A percentile compares a stretch with the other conserved stretches of the same genome.
These are phyloP conservation scores for Globisporangium uncinulatum DNA, from an alignment of 352 stramenopile species.

Conservation along the genomic window DNA sequence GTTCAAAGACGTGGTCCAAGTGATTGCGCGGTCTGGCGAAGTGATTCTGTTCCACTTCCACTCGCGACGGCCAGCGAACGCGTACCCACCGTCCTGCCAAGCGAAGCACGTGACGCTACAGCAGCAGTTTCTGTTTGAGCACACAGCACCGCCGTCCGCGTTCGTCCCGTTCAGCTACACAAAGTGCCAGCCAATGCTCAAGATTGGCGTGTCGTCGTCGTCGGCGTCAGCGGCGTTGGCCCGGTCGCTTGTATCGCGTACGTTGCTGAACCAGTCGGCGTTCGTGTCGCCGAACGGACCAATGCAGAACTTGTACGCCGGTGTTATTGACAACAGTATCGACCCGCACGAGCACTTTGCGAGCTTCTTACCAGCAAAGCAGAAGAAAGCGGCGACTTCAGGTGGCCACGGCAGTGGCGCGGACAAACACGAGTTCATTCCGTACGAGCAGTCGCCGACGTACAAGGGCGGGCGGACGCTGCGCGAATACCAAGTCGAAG, in stretches of 20 bases:
- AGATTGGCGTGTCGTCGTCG: constrained; percentile 29
- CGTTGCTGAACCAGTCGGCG: constrained; percentile 38
- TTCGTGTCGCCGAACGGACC: constrained; percentile 75
- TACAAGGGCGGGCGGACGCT: constrained; percentile 84
- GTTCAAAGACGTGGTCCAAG: constrained; percentile 74
- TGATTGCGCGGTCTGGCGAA: constrained; percentile 58
- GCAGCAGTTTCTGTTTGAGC: constrained; percentile 25
- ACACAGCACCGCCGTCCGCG: constrained; percentile 35
- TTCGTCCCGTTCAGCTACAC: constrained; percentile 74
- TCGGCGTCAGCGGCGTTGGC: constrained; percentile 4
- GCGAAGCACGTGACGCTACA: constrained; percentile 47
- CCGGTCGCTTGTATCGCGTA: constrained; percentile 16
- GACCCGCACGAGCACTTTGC: constrained; percentile 87
- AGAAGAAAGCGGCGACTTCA: constrained; percentile 14
- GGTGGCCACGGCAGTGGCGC: constrained; percentile 1
- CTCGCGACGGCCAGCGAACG: constrained; percentile 49
- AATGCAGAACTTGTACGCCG: constrained; percentile 85
- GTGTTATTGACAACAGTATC: constrained; percentile 87
- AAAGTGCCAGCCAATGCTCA: constrained; percentile 51
- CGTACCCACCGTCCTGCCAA: constrained; percentile 67
- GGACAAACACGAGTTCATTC: constrained; percentile 70
- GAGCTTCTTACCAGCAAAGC: constrained; percentile 68
- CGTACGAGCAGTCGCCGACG: constrained; percentile 86
- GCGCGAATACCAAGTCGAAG: constrained; percentile 81
- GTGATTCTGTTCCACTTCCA: constrained; percentile 84